Base-by-base conservation (phyloP, 495 filamentous ascomycete genomes). In the Zalerion maritima region DNA sequence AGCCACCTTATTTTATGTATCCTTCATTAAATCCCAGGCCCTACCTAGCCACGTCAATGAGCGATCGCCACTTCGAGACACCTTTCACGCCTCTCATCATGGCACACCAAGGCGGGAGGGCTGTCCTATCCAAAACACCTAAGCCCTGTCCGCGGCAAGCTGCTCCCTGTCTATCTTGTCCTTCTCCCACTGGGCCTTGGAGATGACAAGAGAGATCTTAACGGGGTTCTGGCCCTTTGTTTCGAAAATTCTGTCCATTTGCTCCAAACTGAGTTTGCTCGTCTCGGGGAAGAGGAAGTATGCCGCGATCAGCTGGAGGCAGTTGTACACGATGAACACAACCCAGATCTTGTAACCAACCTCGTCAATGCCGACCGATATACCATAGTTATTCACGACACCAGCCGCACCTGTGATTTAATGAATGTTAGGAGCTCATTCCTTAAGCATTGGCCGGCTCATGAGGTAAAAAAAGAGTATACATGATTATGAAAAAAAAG, bases 221-320 rank as follows among this genome's bases (percentile, higher is more conserved):
- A 60, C 57, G 1, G 58, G 56, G 8, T 26, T 27, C 27, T 60
- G 49, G 5, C 54, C 59, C 2, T 50, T 49, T 5, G 57, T 62
- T 33, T 61, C 56, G 36, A 63, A 60, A 18, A 63, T 48, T 5
- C 42, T 45, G 34, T 60, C 55, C 15, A 61, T 63, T 32, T 61
- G 52, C 31, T 63, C 57, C 21, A 61, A 37, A 23, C 47, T 46
- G 12, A 60, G 32, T 2, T 41, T 46, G 19, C 33, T 32, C 5
- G 56, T 61, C 33, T 60, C 59, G 0, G 54, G 56, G 38, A 63
- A 61, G 27, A 57, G 36, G 26, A 57, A 54, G 23, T 57, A 60
- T 3, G 56, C 49, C 11, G 55, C 26, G 1, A 50, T 32, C 7
- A 63, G 43, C 34, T 61, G 59, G 20, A 58, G 26, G 7, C 41